Percentiles rank a stretch among this genome's conserved stretches.
phyloP scores from a whole-genome alignment of 208 protist species.

The Trypanosomatidae sp. region DNA sequence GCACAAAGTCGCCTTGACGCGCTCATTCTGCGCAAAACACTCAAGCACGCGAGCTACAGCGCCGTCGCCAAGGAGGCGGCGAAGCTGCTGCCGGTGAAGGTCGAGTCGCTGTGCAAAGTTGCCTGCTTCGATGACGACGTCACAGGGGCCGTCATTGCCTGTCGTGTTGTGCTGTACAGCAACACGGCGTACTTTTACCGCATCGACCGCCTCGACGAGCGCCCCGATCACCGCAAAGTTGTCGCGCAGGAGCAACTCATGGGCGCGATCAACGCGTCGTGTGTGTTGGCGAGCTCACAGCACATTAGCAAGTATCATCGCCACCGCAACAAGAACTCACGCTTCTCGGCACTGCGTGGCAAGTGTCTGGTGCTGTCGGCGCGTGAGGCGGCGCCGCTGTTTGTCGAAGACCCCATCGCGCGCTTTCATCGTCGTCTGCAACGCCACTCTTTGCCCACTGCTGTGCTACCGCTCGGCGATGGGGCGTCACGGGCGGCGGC shows the following conservation, averaged over 20 bases:
- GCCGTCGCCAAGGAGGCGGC: constrained; percentile 23
- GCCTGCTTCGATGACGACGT: constrained; percentile 57
- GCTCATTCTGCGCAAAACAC: constrained; percentile 24
- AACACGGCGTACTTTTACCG: constrained; percentile 53
- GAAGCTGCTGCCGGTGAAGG: constrained; percentile 20
- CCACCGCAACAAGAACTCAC: constrained; percentile 32
- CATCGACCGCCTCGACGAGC: constrained; percentile 21
- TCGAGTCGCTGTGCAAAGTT: constrained; percentile 56
- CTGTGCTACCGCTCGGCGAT: too few relatives aligned
- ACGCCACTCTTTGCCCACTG: too few relatives aligned
- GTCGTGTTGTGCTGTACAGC: constrained; percentile 49
- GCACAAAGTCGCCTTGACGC: constrained; percentile 9
- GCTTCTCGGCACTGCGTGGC: constrained; percentile 46
- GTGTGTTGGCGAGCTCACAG: constrained; percentile 15
- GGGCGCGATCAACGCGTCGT: constrained; percentile 47
- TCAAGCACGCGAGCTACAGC: constrained; percentile 19
- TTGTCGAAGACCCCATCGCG: constrained; percentile 46
- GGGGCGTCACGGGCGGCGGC: too few relatives aligned
- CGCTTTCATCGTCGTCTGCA: too few relatives aligned
- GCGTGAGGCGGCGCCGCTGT: constrained; percentile 32
- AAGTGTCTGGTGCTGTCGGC: constrained; percentile 37
- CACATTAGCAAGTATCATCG: constrained; percentile 74
- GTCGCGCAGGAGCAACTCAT: constrained; percentile 42
- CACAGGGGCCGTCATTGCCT: constrained; percentile 37
- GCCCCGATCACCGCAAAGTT: constrained; percentile 24